Percentiles rank a stretch among this genome's conserved stretches.
These are phyloP conservation scores for Anthracocystis setariae DNA, from an alignment of 1,284 basidiomycete genomes.

Conservation along the genomic window DNA sequence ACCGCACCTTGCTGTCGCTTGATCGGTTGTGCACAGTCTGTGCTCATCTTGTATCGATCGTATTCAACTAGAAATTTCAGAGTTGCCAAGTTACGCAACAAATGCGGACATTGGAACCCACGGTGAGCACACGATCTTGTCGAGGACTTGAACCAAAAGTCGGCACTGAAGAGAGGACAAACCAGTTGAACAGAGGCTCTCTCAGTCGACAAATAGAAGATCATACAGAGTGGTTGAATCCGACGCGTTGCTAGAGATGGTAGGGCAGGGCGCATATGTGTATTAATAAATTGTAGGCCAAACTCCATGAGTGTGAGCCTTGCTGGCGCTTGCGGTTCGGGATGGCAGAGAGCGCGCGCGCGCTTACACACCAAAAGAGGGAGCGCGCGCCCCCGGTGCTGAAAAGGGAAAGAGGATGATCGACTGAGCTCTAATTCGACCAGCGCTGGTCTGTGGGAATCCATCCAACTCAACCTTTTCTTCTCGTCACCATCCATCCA, in stretches of 20 bases:
- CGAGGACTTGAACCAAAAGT: no score
- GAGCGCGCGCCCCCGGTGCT: constrained; percentile 5
- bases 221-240: no score
- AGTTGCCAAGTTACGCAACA: no score
- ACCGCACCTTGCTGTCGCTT: neutral
- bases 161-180: no score
- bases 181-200: neutral
- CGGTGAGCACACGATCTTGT: no score
- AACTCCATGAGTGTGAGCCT: neutral
- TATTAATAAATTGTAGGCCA: constrained; percentile 11
- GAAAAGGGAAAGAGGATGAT: neutral
- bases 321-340: constrained; percentile 4
- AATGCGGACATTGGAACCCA: neutral
- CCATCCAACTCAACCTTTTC: constrained; percentile 1
- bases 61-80: no score
- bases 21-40: neutral
- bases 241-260: constrained; percentile 14
- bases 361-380: neutral
- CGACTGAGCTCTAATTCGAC: constrained; percentile 26
- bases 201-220: no score
- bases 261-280: neutral
- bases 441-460: neutral
- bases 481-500: neutral
- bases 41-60: neutral
- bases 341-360: no score